Evolutionary conservation across 306 rosid genomes (phyloP).

Genomic region (Pterocarpus santalinus): DNA sequence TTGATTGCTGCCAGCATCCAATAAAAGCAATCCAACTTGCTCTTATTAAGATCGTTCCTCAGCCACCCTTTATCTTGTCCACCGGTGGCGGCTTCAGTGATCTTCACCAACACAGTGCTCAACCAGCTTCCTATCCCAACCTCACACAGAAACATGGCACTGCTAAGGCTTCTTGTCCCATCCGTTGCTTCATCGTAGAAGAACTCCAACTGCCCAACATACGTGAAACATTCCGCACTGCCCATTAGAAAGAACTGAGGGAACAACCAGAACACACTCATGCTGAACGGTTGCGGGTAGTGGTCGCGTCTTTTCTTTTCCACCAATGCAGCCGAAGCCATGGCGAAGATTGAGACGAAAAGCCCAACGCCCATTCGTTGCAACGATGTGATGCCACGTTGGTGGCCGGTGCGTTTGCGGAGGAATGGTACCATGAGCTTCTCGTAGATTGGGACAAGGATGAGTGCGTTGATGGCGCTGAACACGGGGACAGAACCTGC

Average conservation of each 20-base stretch:
- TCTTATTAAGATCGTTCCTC: slow-evolving; percentile 54
- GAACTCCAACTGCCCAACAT: slow-evolving; percentile 78
- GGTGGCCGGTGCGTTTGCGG: slow-evolving; percentile 58
- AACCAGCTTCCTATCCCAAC: slow-evolving; percentile 71
- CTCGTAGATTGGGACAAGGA: slow-evolving; percentile 68
- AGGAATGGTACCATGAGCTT: slow-evolving; percentile 58
- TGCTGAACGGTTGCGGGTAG: background rate
- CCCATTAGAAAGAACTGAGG: slow-evolving; percentile 74
- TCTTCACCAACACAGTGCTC: slow-evolving; percentile 60
- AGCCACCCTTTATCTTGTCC: slow-evolving; percentile 63
- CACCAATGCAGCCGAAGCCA: slow-evolving; percentile 60
- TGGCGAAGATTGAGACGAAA: slow-evolving; percentile 60
- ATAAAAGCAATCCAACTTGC: slow-evolving; percentile 59
- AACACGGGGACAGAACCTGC: slow-evolving; percentile 62
- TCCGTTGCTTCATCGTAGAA: slow-evolving; percentile 76
- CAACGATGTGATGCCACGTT: slow-evolving; percentile 68
- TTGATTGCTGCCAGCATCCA: slow-evolving; percentile 59
- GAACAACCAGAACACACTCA: slow-evolving; percentile 71
- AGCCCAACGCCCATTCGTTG: slow-evolving; percentile 73
- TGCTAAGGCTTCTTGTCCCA: slow-evolving; percentile 68
- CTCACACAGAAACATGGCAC: slow-evolving; percentile 65
- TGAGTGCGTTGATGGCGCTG: slow-evolving; percentile 57
- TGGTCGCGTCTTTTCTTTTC: slow-evolving; percentile 57
- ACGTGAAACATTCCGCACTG: slow-evolving; percentile 67
- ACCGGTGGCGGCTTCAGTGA: slow-evolving; percentile 43